A percentile compares a stretch with the other conserved stretches of the same genome.
Conservation (phyloP, 352 stramenopile species). For the Blastocystis hominis region DNA sequence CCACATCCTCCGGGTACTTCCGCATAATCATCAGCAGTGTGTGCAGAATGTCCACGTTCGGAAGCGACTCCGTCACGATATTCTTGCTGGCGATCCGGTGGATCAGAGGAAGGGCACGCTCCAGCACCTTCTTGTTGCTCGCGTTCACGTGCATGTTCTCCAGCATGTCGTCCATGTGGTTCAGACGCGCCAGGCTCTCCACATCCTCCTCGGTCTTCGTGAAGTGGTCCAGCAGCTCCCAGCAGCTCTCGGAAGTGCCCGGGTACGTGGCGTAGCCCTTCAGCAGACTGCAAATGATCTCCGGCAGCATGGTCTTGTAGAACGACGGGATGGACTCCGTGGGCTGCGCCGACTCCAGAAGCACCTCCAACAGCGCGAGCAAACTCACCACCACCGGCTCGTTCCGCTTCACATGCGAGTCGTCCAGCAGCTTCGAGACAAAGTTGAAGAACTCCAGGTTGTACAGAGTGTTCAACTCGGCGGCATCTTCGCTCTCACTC, state of each 20-base stretch:
- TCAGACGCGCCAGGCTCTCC: slow-evolving; percentile 1
- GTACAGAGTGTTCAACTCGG: slow-evolving; percentile 2
- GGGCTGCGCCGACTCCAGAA: neutral
- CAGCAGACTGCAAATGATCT: slow-evolving; percentile 34
- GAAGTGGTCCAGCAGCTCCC: slow-evolving; percentile 20
- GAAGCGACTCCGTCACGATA: neutral
- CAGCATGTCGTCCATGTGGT: neutral
- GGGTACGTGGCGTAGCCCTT: slow-evolving; percentile 15
- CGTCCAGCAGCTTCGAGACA: slow-evolving; percentile 25
- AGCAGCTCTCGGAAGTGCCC: slow-evolving; percentile 24
- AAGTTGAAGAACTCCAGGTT: slow-evolving; percentile 39
- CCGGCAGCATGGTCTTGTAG: slow-evolving; percentile 26
- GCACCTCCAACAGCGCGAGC: slow-evolving; percentile 16
- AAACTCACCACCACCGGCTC: slow-evolving; percentile 24
- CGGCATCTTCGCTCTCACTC: neutral
- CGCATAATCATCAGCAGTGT: slow-evolving; percentile 52
- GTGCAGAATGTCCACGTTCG: slow-evolving; percentile 53
- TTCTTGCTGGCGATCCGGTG: slow-evolving; percentile 19
- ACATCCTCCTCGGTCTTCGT: neutral
- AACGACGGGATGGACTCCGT: neutral
- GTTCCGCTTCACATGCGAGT: neutral
- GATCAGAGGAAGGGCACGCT: slow-evolving; percentile 23
- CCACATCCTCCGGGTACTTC: slow-evolving; percentile 3
- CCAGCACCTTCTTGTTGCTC: slow-evolving; percentile 21
- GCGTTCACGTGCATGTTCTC: slow-evolving; percentile 27